Evolutionary conservation across 441 rosid genomes (phyloP), one percentile per base, ranked within the genome.

Genomic region (Biscutella auriculata): DNA sequence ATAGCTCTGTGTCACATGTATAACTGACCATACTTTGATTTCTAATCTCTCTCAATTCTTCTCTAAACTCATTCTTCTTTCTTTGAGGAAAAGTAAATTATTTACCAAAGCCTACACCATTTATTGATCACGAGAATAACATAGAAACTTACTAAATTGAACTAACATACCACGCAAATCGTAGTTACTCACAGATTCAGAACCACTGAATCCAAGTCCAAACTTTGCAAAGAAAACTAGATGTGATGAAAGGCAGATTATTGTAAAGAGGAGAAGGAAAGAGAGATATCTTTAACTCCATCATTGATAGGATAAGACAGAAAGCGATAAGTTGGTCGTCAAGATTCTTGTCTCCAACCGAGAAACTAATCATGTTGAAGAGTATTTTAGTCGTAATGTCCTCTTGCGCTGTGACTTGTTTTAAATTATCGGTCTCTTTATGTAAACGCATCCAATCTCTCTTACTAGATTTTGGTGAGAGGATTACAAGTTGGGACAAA

Each of bases 21-120:
- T 54, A 26, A 13, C 12, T 49, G 70, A 66, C 70, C 65, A 50
- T 58, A 58, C 70, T 25, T 32, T 36, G 8, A 1, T 41, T 57
- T 14, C 37, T 43, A 14, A 19, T 19, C 27, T 46, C 37, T 19
- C 19, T 26, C 26, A 23, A 6, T 21, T 47, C 41, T 46, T 42
- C 30, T 27, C 36, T 53, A 45, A 26, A 32, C 40, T 13, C 13
- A 6, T 21, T 47, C 41, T 46, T 42, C 30, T 27, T 28, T 55
- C 16, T 55, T 39, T 16, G 9, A 33, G 50, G 47, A 54, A 47
- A 35, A 19, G 23, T 1, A 29, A 29, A 6, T 14, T 28, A 7
- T 47, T 25, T 29, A 56, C 43, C 25, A 65, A 40, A 48, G 41
- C 44, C 27, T 19, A 64, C 37, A 19, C 42, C 53, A 53, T 42